Conservation (phyloP, 345 rosid genomes). For the Camelina sativa region DNA sequence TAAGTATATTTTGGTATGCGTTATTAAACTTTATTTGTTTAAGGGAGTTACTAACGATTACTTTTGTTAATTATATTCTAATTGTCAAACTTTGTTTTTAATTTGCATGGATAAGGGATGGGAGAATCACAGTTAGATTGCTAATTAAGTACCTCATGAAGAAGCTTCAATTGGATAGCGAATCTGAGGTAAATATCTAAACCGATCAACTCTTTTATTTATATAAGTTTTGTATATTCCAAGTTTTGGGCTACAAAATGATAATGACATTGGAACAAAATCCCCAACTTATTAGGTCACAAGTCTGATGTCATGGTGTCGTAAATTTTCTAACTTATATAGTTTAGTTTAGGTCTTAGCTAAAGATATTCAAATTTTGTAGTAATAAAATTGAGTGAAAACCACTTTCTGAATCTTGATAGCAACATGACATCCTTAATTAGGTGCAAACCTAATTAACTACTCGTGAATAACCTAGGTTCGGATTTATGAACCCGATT, state of each 20-base stretch:
- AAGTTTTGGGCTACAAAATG: constrained; percentile 25
- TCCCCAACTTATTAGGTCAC: constrained; percentile 44
- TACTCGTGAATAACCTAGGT: constrained; percentile 17
- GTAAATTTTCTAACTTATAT: constrained; percentile 25
- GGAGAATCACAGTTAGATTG: constrained; percentile 88
- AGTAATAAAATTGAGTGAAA: constrained; percentile 27
- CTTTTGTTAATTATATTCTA: constrained; percentile 19
- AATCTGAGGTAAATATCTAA: constrained; percentile 76
- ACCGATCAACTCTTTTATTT: constrained; percentile 22
- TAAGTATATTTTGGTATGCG: constrained; percentile 42
- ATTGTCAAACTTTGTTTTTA: neutral
- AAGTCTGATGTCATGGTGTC: constrained; percentile 44
- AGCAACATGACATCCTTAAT: constrained; percentile 39
- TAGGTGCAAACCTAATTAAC: constrained; percentile 31
- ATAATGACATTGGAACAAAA: constrained; percentile 43
- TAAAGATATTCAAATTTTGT: constrained; percentile 23
- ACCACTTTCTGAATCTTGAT: constrained; percentile 29
- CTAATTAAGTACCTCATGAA: constrained; percentile 87
- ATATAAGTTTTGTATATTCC: neutral
- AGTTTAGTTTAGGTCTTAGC: constrained; percentile 19
- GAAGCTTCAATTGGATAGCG: constrained; percentile 88
- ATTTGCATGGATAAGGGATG: constrained; percentile 67
- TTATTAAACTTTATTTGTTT: neutral
- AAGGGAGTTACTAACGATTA: constrained; percentile 17
- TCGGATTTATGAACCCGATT: neutral